Evolutionary conservation across 2,329 filamentous ascomycete genomes (phyloP), one percentile per base, ranked within the genome.

Genomic region (Fragosphaeria purpurea): DNA sequence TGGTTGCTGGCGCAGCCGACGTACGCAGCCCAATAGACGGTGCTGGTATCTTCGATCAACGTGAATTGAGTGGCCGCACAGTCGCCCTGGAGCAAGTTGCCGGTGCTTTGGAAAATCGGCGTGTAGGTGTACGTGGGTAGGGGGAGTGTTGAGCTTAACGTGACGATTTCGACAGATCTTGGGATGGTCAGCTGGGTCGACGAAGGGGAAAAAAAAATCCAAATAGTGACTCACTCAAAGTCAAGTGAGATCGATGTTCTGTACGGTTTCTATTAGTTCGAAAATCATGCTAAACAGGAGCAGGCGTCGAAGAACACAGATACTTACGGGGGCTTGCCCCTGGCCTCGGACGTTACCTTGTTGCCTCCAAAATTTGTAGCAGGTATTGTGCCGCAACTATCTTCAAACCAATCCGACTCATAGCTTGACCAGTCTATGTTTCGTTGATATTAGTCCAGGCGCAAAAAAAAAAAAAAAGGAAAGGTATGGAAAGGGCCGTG

Each of bases 41-140:
- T 61, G 50, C 39, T 56, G 12, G 54, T 53, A 22, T 56, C 60
- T 40, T 61, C 57, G 22, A 62, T 56, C 12, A 61, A 58, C 3
- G 60, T 62, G 48, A 61, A 62, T 33, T 53, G 53, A 5, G 59
- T 59, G 4, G 50, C 13, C 5, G 55, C 54, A 46, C 61, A 63
- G 6, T 50, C 50, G 42, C 53, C 59, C 10, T 47, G n/a, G 12
- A 63, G 57, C 34, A 62, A 49, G 10, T 44, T 38, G 13, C 61
- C 61, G 0, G 50, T 41, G 33, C 60, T 58, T 13, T 51, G 41
- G 47, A 54, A 61, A 40, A 50, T 39, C 6, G 59, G 58, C 13
- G 48, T 39, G 38, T 50, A 49, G 7, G 41, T 56, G 38, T 49
- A 48, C 1, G 43, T 8, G 4, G 50, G 52, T 11, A 33, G 35